phyloP scores from a whole-genome alignment of 371 early-diverging fungal genomes.

The Rhizopus stolonifer region DNA sequence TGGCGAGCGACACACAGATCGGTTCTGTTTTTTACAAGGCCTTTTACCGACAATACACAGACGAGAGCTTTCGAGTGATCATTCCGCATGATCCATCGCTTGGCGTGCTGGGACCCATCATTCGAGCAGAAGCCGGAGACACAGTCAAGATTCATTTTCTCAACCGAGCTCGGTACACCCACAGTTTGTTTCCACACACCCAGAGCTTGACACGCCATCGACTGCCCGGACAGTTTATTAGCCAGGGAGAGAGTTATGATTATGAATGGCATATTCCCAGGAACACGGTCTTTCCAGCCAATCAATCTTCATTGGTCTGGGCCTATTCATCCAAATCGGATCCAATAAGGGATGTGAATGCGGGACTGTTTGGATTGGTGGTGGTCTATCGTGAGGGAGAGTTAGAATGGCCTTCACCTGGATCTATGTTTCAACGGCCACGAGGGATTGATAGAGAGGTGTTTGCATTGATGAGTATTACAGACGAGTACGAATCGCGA shows the following conservation, averaged over 20 bases:
- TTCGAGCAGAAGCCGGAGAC: constrained; percentile 56
- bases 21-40: constrained; percentile 46
- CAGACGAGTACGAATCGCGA: constrained; percentile 45
- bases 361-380: constrained; percentile 50
- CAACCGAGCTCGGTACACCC: constrained; percentile 43
- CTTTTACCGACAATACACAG: constrained; percentile 44
- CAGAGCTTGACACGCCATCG: neutral
- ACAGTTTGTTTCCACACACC: constrained; percentile 49
- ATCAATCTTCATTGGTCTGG: constrained; percentile 45
- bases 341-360: constrained; percentile 37
- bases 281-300: constrained; percentile 22
- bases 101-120: constrained; percentile 50
- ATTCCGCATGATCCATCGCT: constrained; percentile 37
- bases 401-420: constrained; percentile 28
- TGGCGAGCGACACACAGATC: constrained; percentile 28
- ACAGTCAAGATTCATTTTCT: constrained; percentile 40
- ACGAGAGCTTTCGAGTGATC: constrained; percentile 27
- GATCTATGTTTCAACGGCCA: constrained; percentile 30
- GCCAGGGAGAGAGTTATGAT: constrained; percentile 31
- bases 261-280: constrained; percentile 53
- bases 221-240: constrained; percentile 27
- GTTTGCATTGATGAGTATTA: constrained; percentile 43
- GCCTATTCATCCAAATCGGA: constrained; percentile 42
- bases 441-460: constrained; percentile 42
- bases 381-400: constrained; percentile 44